Evolutionary conservation across 176 grass and related monocot species (phyloP), one percentile per base, ranked within the genome.

Genomic region (Alopecurus myosuroides): DNA sequence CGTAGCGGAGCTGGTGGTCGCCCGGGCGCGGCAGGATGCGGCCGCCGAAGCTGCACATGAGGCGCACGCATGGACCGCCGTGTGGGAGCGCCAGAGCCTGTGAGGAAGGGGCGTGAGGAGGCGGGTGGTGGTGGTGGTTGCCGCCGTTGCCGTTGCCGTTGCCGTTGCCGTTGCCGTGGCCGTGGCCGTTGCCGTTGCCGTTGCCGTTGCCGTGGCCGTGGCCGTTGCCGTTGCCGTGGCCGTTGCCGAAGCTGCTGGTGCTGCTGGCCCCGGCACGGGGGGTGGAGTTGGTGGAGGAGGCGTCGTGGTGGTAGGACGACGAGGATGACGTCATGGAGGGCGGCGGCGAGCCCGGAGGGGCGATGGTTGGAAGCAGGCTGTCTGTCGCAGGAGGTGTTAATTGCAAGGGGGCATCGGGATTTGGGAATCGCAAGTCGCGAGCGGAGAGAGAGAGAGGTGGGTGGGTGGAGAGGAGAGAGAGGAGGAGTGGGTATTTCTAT

Each of bases 41-140:
- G 67, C 95, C 95, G 70, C 92, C 95, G 78, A 92, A 97, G 84
- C 95, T 97, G 74, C 88, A 93, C 95, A 97, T 97, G 75, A 97
- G 85, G 25, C 95, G 85, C 18, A 94, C 86, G 78, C 64, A 80
- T 52, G 81, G n/a, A 42, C 70, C 84, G 29, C 51, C 61, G 36
- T 71, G 46, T 18, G 45, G 13, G 14, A 46, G 68, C 74, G 46
- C 15, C 66, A 15, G 74, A 62, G 25, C 45, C 9, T 29, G 78
- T 31, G 42, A 51, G 29, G 56, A n/a, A 5, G 79, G 78, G 65
- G 70, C 55, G 9, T 9, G 77, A 0, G 64, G 61, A 63, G 78
- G 65, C 79, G 78, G 56, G 48, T 73, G 70, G 23, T 55, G 84
- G 76, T 79, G 71, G 33, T 60, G 69, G 76, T 33, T 1, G 56